Percentiles rank a stretch among this genome's conserved stretches.
phyloP scores from a whole-genome alignment of 2,329 filamentous ascomycete species.

The Cladosporium phlei region DNA sequence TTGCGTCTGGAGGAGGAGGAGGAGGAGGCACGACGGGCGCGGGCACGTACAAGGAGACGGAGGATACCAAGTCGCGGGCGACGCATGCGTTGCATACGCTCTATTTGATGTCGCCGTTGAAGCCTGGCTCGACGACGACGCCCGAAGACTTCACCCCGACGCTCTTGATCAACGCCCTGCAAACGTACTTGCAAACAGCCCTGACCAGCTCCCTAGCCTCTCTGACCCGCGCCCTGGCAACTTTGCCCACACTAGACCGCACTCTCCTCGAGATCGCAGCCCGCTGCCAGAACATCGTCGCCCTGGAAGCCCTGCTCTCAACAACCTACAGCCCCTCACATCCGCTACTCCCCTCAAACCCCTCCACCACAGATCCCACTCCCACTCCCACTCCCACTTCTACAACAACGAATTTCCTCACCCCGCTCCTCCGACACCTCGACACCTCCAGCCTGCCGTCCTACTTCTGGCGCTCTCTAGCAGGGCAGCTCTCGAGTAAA shows the following conservation, averaged over 20 bases:
- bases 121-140: slow-evolving; percentile 40
- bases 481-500: slow-evolving; percentile 66
- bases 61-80: slow-evolving; percentile 70
- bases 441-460: slow-evolving; percentile 83
- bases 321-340: slow-evolving; percentile 64
- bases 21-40: slow-evolving; percentile 39
- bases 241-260: slow-evolving; percentile 75
- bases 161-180: slow-evolving; percentile 69
- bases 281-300: slow-evolving; percentile 86
- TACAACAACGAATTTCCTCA: slow-evolving; percentile 54
- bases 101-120: slow-evolving; percentile 72
- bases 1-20: slow-evolving; percentile 38
- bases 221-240: slow-evolving; percentile 69
- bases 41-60: slow-evolving; percentile 55
- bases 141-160: slow-evolving; percentile 56
- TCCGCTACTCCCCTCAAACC: slow-evolving; percentile 63
- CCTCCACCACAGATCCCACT: no score
- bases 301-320: slow-evolving; percentile 72
- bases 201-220: slow-evolving; percentile 73
- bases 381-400: slow-evolving; percentile 20
- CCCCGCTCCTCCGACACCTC: slow-evolving; percentile 64
- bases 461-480: slow-evolving; percentile 90
- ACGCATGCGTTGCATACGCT: slow-evolving; percentile 70
- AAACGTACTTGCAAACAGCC: slow-evolving; percentile 75
- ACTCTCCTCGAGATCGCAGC: slow-evolving; percentile 76